Percentiles rank a stretch among this genome's conserved stretches.
Evolutionary conservation across 306 rosid genomes (phyloP).

Genomic region (Prinsepia uniflora): DNA sequence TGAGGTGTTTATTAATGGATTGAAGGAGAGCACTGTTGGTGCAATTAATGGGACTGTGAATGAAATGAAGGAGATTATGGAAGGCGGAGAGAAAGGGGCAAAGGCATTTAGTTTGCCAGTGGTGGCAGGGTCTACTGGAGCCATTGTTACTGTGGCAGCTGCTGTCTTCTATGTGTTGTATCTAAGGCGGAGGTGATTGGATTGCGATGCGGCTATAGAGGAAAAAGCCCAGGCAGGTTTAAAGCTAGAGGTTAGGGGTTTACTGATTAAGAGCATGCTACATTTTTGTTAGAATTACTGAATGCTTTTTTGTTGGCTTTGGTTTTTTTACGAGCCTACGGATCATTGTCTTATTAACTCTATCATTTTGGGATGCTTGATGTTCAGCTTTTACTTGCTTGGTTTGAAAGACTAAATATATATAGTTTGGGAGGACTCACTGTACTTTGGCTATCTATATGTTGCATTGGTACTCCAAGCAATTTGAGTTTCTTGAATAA

Average conservation of each 20-base stretch:
- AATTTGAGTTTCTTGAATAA: constrained; percentile 10
- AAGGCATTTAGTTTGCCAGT: constrained; percentile 58
- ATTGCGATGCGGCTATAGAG: not conserved
- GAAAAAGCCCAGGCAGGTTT: constrained; percentile 13
- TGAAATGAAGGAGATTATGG: constrained; percentile 31
- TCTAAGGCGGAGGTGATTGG: constrained; percentile 52
- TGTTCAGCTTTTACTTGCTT: constrained; percentile 4
- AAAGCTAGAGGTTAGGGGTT: constrained; percentile 50
- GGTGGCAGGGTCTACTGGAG: constrained; percentile 71
- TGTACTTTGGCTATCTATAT: constrained; percentile 18
- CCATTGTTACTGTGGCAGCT: constrained; percentile 39
- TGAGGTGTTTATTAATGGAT: constrained; percentile 31
- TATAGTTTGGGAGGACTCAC: constrained; percentile 25
- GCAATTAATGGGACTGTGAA: constrained; percentile 41
- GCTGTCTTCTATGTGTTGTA: constrained; percentile 39
- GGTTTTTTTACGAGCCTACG: constrained; percentile 33
- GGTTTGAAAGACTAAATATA: constrained; percentile 31
- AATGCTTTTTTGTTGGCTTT: constrained; percentile 39
- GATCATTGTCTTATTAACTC: constrained; percentile 28
- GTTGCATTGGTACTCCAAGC: constrained; percentile 17
- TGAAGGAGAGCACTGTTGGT: constrained; percentile 52
- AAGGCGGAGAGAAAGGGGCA: constrained; percentile 35
- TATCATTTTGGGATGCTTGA: constrained; percentile 35
- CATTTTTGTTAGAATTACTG: constrained; percentile 60
- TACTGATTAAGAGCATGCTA: constrained; percentile 31